Evolutionary conservation across 306 rosid species (phyloP).

Genomic region (Sicyos edulis): DNA sequence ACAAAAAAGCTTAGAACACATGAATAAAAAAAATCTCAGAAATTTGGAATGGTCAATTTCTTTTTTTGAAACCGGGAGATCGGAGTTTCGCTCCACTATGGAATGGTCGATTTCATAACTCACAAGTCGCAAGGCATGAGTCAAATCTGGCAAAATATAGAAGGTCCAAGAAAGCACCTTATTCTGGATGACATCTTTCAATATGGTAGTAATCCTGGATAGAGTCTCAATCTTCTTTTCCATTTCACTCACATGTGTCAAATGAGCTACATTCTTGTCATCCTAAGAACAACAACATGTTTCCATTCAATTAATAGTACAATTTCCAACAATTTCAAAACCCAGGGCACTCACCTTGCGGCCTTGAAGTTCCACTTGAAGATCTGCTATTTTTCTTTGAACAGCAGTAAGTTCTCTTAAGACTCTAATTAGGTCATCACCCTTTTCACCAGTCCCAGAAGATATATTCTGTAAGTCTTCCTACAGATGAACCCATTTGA

Average conservation of each 20-base stretch:
- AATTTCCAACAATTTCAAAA: neutral
- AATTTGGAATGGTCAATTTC: too few species aligned
- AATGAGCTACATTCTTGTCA: constrained; percentile 89
- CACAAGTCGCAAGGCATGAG: neutral
- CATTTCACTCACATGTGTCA: constrained; percentile 95
- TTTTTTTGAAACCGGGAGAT: too few species aligned
- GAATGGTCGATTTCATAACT: too few species aligned
- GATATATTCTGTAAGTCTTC: constrained; percentile 57
- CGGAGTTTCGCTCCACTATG: too few species aligned
- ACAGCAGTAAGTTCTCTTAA: constrained; percentile 75
- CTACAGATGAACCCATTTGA: constrained; percentile 26
- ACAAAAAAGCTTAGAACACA: too few species aligned
- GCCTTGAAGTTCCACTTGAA: constrained; percentile 98
- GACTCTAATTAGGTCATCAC: constrained; percentile 75
- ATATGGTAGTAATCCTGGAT: constrained; percentile 72
- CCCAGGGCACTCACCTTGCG: constrained; percentile 51
- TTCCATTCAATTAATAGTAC: constrained; percentile 11
- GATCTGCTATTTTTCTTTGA: constrained; percentile 84
- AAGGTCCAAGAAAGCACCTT: constrained; percentile 44
- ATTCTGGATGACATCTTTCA: constrained; percentile 92
- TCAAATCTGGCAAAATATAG: constrained; percentile 9
- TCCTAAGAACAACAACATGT: constrained; percentile 47
- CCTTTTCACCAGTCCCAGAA: constrained; percentile 58
- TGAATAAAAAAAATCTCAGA: too few species aligned
- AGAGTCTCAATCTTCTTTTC: constrained; percentile 81